phyloP scores from a whole-genome alignment of 805 yeast genomes.

The Suhomyces pyralidae region DNA sequence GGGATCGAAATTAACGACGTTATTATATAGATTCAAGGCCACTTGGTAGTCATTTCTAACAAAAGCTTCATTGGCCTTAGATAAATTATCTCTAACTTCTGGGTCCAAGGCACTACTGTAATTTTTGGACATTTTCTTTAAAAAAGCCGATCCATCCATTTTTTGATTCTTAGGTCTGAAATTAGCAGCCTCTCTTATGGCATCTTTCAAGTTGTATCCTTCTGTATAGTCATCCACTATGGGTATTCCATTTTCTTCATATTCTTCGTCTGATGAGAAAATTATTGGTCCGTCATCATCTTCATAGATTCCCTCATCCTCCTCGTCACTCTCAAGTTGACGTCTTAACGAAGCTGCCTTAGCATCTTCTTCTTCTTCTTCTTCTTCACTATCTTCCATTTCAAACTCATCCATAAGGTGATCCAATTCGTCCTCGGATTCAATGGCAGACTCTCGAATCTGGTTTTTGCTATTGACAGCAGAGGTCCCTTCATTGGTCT shows the following conservation, averaged over 20 bases:
- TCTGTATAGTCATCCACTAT: conserved; percentile 39
- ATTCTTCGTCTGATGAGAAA: conserved; percentile 20
- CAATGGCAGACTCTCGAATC: conserved; percentile 11
- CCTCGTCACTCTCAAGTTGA: background rate
- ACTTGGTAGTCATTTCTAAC: conserved; percentile 58
- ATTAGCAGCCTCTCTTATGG: conserved; percentile 64
- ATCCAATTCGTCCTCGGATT: conserved; percentile 16
- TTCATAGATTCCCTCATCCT: conserved; percentile 12
- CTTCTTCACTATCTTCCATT: conserved; percentile 5
- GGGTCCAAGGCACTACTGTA: conserved; percentile 57
- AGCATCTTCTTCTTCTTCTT: conserved; percentile 3
- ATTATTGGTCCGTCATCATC: conserved; percentile 17
- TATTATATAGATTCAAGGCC: conserved; percentile 59
- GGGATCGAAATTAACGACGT: conserved; percentile 75
- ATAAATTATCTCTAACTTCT: conserved; percentile 62
- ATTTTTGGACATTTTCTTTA: conserved; percentile 32
- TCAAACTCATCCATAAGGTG: conserved; percentile 6
- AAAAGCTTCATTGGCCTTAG: conserved; percentile 79
- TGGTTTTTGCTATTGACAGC: conserved; percentile 3
- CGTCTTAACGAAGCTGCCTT: background rate
- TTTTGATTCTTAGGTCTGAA: conserved; percentile 42
- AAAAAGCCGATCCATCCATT: no score
- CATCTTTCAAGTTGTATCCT: conserved; percentile 53
- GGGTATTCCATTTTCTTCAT: conserved; percentile 24
- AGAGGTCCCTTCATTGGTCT: conserved; percentile 12